Evolutionary conservation across 2,329 filamentous ascomycete species (phyloP), one percentile per base, ranked within the genome.

Genomic region (Zymoseptoria pseudotritici): DNA sequence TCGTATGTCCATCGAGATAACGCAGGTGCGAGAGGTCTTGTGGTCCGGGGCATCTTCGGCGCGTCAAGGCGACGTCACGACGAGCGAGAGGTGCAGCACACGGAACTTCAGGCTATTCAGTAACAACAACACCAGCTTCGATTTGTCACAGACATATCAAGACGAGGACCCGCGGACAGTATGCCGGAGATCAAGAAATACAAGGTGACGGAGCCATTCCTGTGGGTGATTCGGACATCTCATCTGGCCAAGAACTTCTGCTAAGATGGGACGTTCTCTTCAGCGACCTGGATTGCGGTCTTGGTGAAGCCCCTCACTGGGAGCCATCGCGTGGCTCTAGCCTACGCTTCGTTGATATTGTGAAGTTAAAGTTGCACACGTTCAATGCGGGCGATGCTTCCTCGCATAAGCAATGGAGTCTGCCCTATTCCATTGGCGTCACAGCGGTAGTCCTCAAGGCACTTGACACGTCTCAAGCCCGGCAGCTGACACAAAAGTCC

Each of bases 301-400:
- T 92, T 29, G 88, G 86, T 64, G 89, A 93, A 74, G 89, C 83
- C 0, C 89, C 89, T 1, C 90, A 85, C 76, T 90, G 86, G 77
- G 88, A 91, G 73, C 77, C 81, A 60, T 77, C 76, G 21, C 84
- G 82, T 17, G 36, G 36, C 55, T 82, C 89, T 72, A 81, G 79
- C 53, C 77, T 93, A 60, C 88, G 89, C 64, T 91, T 91, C 73
- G 84, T 92, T 63, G 92, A 97, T 75, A 92, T 96, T 75, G 88
- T 87, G 73, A 85, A 88, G 71, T 83, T 88, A 71, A 84, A 86
- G 62, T 71, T 96, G 53, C 88, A 94, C 77, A 81, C 82, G 54
- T 81, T 94, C 61, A 82, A 90, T 67, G 78, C 95, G 22, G 71
- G 74, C 54, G 88, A 87, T 0, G 83, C 84, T 17, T 76, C 77